phyloP scores from a whole-genome alignment of 2,329 filamentous ascomycete species.

The Colletotrichum lindemuthianum region DNA sequence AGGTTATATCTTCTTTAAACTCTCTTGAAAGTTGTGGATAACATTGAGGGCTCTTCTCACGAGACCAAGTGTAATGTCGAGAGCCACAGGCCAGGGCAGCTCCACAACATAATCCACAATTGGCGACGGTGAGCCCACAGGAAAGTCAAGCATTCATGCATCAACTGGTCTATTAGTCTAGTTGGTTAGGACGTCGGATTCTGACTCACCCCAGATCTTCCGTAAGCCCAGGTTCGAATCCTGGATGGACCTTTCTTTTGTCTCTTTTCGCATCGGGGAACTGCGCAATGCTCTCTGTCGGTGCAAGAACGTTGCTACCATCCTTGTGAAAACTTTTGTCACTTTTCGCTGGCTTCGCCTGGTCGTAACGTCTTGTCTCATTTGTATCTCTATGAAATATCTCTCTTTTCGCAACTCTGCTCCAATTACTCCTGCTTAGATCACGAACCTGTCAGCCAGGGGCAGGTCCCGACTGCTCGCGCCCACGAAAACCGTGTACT shows the following conservation, averaged over 20 bases:
- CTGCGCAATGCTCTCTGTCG: too few species aligned
- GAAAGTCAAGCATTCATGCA: rapidly evolving
- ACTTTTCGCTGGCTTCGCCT: too few species aligned
- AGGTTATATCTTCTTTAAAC: too few species aligned
- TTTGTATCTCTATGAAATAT: background rate
- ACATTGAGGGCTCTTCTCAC: background rate
- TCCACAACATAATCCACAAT: background rate
- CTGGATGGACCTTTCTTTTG: constrained; percentile 38
- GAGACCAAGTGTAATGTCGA: background rate
- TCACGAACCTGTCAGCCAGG: constrained; percentile 39
- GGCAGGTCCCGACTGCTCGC: constrained; percentile 58
- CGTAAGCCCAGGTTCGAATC: constrained; percentile 33
- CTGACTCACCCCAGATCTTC: constrained; percentile 12
- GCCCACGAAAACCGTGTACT: constrained; percentile 57
- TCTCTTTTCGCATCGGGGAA: background rate
- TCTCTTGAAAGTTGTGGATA: background rate
- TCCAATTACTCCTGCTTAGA: background rate
- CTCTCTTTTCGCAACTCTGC: background rate
- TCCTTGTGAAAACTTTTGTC: too few species aligned
- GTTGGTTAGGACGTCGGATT: constrained; percentile 33
- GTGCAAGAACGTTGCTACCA: too few species aligned
- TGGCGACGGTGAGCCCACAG: rapidly evolving
- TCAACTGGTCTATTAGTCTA: constrained; percentile 26
- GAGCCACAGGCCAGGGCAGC: background rate
- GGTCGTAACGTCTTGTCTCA: background rate